A percentile compares a stretch with the other conserved stretches of the same genome.
Evolutionary conservation across 208 protist species (phyloP).

Genomic region (Porcisia hertigi): DNA sequence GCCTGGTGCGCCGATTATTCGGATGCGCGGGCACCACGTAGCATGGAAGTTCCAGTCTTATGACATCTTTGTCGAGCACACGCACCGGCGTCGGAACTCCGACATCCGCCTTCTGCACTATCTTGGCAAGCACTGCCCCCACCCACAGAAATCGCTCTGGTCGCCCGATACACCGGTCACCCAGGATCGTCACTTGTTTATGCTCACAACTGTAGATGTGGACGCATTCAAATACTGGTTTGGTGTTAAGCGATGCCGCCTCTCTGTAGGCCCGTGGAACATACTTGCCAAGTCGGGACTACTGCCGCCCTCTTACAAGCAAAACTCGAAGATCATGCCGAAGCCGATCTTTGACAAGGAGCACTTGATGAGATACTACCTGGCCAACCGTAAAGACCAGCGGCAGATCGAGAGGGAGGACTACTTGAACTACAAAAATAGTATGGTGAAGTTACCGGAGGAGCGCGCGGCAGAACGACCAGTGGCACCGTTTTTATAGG

Average conservation of each 20-base stretch:
- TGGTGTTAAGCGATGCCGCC: slow-evolving; percentile 85
- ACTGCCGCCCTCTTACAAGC: slow-evolving; percentile 77
- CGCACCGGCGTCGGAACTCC: slow-evolving; percentile 77
- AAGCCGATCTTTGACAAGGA: slow-evolving; percentile 92
- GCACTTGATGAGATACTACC: slow-evolving; percentile 87
- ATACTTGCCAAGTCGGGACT: slow-evolving; percentile 86
- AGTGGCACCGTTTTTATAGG: slow-evolving; percentile 77
- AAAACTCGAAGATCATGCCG: slow-evolving; percentile 90
- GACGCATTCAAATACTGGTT: slow-evolving; percentile 94
- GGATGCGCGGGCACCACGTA: slow-evolving; percentile 86
- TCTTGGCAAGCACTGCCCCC: slow-evolving; percentile 89
- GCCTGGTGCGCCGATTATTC: slow-evolving; percentile 84
- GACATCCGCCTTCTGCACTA: slow-evolving; percentile 90
- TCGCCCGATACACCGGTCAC: slow-evolving; percentile 90
- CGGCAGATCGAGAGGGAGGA: slow-evolving; percentile 57
- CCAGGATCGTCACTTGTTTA: slow-evolving; percentile 91
- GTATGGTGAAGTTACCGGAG: slow-evolving; percentile 80
- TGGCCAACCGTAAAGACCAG: slow-evolving; percentile 84
- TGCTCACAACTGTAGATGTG: slow-evolving; percentile 89
- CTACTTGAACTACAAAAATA: slow-evolving; percentile 89
- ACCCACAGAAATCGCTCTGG: slow-evolving; percentile 93
- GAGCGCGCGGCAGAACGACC: slow-evolving; percentile 76
- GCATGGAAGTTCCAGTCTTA: slow-evolving; percentile 90
- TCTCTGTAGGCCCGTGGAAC: slow-evolving; percentile 83
- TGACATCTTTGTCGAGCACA: slow-evolving; percentile 90